Percentiles rank a stretch among this genome's conserved stretches.
phyloP scores from a whole-genome alignment of 1,284 basidiomycete species.

The Ustilago curta region DNA sequence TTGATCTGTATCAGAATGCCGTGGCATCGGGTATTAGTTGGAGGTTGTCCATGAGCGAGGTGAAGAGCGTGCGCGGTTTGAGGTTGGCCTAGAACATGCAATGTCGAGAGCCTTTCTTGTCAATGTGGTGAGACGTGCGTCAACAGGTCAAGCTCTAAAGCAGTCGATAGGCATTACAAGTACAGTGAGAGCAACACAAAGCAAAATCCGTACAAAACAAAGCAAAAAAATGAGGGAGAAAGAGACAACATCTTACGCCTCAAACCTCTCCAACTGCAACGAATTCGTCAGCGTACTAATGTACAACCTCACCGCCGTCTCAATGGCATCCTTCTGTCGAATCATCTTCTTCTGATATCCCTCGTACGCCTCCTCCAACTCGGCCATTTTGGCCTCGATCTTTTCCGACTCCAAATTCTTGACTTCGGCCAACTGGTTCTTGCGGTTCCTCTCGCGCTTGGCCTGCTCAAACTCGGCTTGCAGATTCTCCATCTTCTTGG shows the following conservation, averaged over 20 bases:
- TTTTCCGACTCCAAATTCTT: slow-evolving; percentile 44
- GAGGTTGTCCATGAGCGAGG: slow-evolving; percentile 60
- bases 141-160: background rate
- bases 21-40: slow-evolving; percentile 55
- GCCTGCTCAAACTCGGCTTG: slow-evolving; percentile 45
- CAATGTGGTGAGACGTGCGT: background rate
- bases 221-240: background rate
- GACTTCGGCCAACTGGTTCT: slow-evolving; percentile 32
- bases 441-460: slow-evolving; percentile 35
- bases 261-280: slow-evolving; percentile 42
- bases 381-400: slow-evolving; percentile 55
- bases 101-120: background rate
- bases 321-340: slow-evolving; percentile 48
- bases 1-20: slow-evolving; percentile 58
- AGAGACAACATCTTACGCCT: slow-evolving; percentile 5
- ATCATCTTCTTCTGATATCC: slow-evolving; percentile 51
- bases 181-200: slow-evolving; percentile 5
- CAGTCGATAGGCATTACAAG: slow-evolving; percentile 15
- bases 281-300: slow-evolving; percentile 44
- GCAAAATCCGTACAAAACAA: background rate
- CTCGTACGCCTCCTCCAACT: slow-evolving; percentile 38
- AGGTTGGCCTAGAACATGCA: slow-evolving; percentile 14
- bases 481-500: slow-evolving; percentile 45
- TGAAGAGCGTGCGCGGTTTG: slow-evolving; percentile 43
- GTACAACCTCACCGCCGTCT: slow-evolving; percentile 42